A percentile compares a stretch with the other conserved stretches of the same genome.
Evolutionary conservation across 257 asterid genomes (phyloP).

Genomic region (Nicotiana otophora): DNA sequence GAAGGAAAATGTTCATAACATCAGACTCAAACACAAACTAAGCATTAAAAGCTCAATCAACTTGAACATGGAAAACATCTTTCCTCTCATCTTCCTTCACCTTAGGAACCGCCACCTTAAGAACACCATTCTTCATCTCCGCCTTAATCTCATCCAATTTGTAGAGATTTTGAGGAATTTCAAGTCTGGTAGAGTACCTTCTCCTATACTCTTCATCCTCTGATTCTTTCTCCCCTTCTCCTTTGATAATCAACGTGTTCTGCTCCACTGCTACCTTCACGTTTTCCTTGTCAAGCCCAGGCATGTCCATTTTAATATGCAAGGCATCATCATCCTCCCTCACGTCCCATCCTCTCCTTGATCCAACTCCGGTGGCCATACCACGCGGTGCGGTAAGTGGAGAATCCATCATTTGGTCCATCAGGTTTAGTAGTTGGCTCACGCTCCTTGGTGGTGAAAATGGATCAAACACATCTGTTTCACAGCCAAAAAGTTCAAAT

Average conservation of each 20-base stretch:
- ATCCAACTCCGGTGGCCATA: not conserved
- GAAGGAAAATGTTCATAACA: not conserved
- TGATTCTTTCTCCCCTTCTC: conserved; percentile 26
- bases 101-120: conserved; percentile 34
- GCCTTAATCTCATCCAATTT: conserved; percentile 33
- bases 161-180: conserved; percentile 24
- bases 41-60: conserved; percentile 16
- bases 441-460: conserved; percentile 55
- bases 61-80: conserved; percentile 20
- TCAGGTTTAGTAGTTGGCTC: conserved; percentile 58
- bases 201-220: conserved; percentile 25
- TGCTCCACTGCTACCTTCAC: conserved; percentile 36
- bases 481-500: not conserved
- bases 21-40: not conserved
- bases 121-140: conserved; percentile 46
- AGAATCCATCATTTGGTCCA: conserved; percentile 54
- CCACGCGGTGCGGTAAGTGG: conserved; percentile 14
- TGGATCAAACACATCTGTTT: conserved; percentile 54
- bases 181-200: conserved; percentile 29
- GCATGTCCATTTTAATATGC: conserved; percentile 37
- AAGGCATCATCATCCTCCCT: conserved; percentile 29
- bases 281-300: conserved; percentile 38
- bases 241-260: conserved; percentile 33
- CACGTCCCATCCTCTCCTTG: conserved; percentile 33
- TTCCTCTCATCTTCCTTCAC: conserved; percentile 36